These are phyloP conservation scores for Coemansia sp. DNA, from an alignment of 192 early-diverging fungal genomes.

Conservation along the genomic window DNA sequence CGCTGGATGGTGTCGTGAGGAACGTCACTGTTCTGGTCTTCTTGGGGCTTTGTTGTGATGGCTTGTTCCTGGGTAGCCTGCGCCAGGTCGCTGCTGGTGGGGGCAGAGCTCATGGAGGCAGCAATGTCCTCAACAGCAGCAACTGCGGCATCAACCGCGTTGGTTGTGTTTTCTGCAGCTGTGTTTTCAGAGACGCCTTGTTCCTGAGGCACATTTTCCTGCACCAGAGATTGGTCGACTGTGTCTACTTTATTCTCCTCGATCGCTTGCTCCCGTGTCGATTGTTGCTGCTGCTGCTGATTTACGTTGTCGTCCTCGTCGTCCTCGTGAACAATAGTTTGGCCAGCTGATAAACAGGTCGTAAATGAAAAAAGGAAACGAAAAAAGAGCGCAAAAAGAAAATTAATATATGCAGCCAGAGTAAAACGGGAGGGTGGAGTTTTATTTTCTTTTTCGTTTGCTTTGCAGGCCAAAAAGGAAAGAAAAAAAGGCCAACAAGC, in stretches of 20 bases:
- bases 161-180: neutral
- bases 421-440: neutral
- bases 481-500: neutral
- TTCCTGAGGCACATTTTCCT: neutral
- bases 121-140: slow-evolving; percentile 29
- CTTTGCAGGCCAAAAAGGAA: no score
- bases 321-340: slow-evolving; percentile 53
- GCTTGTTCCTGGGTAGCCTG: neutral
- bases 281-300: slow-evolving; percentile 1
- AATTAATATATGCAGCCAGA: slow-evolving; percentile 40
- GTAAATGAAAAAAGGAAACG: neutral
- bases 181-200: neutral
- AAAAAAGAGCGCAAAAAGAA: slow-evolving; percentile 6
- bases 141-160: slow-evolving; percentile 24
- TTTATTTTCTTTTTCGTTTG: no score
- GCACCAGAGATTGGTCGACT: neutral
- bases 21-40: neutral
- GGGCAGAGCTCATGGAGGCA: slow-evolving; percentile 6
- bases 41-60: neutral
- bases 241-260: neutral
- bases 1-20: neutral
- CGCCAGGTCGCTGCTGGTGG: neutral
- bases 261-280: slow-evolving; percentile 1
- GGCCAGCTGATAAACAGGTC: slow-evolving; percentile 27
- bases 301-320: slow-evolving; percentile 20